Evolutionary conservation across 2,329 filamentous ascomycete genomes (phyloP).

Genomic region (Aspergillus pseudoglaucus): DNA sequence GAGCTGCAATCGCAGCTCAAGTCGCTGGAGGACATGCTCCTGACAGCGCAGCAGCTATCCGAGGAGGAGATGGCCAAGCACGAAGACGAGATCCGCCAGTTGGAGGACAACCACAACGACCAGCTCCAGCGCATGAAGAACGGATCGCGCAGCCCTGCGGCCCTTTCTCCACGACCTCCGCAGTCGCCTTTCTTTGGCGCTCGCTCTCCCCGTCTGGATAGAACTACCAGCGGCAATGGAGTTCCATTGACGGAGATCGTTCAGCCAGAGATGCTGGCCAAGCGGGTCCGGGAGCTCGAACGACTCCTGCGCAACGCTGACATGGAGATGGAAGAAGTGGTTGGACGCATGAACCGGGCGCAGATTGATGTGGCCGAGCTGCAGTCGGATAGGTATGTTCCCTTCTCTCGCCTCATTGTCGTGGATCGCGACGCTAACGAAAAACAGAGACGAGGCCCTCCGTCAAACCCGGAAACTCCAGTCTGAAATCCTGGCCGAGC

Average conservation of each 20-base stretch:
- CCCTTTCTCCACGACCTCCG: conserved; percentile 52
- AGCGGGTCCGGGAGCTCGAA: conserved; percentile 77
- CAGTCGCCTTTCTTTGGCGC: conserved; percentile 56
- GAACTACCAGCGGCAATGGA: conserved; percentile 55
- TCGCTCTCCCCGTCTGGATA: conserved; percentile 54
- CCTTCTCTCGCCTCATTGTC: background rate
- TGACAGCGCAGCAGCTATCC: conserved; percentile 74
- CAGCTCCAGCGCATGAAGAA: conserved; percentile 69
- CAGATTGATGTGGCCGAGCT: conserved; percentile 78
- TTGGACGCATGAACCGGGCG: conserved; percentile 71
- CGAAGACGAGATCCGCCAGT: conserved; percentile 71
- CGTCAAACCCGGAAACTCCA: conserved; percentile 65
- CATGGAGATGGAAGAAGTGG: conserved; percentile 75
- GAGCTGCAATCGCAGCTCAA: conserved; percentile 75
- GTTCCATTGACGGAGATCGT: conserved; percentile 60
- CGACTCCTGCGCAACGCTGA: conserved; percentile 69
- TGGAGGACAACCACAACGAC: conserved; percentile 70
- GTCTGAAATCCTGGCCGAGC: conserved; percentile 58
- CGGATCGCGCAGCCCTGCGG: conserved; percentile 39
- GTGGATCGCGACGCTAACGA: conserved; percentile 13
- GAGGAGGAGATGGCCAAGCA: conserved; percentile 78
- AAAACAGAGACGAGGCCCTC: conserved; percentile 61
- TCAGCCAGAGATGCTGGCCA: conserved; percentile 68
- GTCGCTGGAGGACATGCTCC: conserved; percentile 73
- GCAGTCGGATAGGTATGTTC: conserved; percentile 47